phyloP scores from a whole-genome alignment of 768 basidiomycete species.

The Auricularia auricula-judae region DNA sequence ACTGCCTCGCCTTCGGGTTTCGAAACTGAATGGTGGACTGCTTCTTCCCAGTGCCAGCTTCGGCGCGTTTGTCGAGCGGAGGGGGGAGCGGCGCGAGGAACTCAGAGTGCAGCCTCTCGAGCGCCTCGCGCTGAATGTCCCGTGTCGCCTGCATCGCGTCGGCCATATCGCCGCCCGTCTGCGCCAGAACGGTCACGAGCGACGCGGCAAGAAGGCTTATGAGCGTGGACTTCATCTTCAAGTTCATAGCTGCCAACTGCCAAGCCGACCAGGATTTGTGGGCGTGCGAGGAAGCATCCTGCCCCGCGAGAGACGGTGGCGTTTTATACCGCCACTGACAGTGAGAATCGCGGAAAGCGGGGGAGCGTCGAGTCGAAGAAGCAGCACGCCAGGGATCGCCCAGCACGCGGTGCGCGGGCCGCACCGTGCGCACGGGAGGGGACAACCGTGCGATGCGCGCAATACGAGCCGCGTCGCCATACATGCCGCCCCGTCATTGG shows the following conservation, averaged over 20 bases:
- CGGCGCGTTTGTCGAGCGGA: slow-evolving; percentile 8
- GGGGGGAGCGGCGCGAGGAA: slow-evolving; percentile 24
- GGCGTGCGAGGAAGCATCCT: too few species aligned
- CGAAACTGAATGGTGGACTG: slow-evolving; percentile 7
- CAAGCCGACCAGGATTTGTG: too few species aligned
- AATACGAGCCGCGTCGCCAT: too few species aligned
- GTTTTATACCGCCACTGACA: too few species aligned
- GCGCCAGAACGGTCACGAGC: background rate
- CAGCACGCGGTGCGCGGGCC: too few species aligned
- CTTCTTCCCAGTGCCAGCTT: slow-evolving; percentile 1
- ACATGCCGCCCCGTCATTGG: too few species aligned
- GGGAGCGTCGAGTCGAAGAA: too few species aligned
- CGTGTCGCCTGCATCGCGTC: slow-evolving; percentile 29
- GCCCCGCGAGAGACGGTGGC: too few species aligned
- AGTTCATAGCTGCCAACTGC: background rate
- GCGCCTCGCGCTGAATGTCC: slow-evolving; percentile 35
- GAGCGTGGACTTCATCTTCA: background rate
- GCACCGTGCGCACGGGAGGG: too few species aligned
- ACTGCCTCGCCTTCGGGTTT: slow-evolving; percentile 22
- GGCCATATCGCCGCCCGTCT: background rate
- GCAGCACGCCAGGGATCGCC: too few species aligned
- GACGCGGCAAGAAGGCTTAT: background rate
- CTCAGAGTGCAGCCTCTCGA: slow-evolving; percentile 24
- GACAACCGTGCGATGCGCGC: too few species aligned
- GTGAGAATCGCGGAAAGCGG: too few species aligned